phyloP scores from a whole-genome alignment of 192 early-diverging fungal species.

The Backusella sp. region DNA sequence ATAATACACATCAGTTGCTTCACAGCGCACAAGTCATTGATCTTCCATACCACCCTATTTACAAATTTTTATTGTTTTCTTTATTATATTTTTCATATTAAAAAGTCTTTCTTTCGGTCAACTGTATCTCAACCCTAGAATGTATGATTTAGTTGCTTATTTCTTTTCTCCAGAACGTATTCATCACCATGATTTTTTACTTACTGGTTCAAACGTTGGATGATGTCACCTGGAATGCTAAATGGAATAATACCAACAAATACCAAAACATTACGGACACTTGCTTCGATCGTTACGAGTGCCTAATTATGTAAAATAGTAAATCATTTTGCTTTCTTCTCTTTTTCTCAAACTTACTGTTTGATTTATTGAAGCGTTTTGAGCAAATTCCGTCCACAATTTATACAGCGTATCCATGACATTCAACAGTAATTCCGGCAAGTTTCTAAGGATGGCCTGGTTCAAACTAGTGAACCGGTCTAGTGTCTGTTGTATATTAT shows the following conservation, averaged over 20 bases:
- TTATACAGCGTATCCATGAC: slow-evolving; percentile 68
- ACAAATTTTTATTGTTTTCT: no score
- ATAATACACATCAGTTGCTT: no score
- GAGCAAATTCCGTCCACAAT: slow-evolving; percentile 29
- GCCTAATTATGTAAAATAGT: neutral
- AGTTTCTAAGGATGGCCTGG: slow-evolving; percentile 66
- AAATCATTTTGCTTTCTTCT: neutral
- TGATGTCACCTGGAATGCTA: slow-evolving; percentile 79
- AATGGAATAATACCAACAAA: slow-evolving; percentile 88
- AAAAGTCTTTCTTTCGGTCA: neutral
- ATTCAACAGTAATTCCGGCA: slow-evolving; percentile 73
- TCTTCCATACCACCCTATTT: no score
- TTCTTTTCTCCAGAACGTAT: neutral
- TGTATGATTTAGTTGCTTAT: neutral
- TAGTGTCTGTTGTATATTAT: slow-evolving; percentile 59
- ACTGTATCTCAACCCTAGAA: neutral
- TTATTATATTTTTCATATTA: neutral
- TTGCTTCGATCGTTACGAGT: neutral
- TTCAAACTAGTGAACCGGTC: slow-evolving; percentile 66
- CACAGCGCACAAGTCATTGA: no score
- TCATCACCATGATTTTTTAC: neutral
- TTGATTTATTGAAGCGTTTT: neutral
- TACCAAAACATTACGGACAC: slow-evolving; percentile 67
- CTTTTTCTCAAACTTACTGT: neutral
- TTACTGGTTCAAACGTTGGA: slow-evolving; percentile 72